Base-by-base conservation (phyloP, 2,329 filamentous ascomycete species). In the Colletotrichum sp. region DNA sequence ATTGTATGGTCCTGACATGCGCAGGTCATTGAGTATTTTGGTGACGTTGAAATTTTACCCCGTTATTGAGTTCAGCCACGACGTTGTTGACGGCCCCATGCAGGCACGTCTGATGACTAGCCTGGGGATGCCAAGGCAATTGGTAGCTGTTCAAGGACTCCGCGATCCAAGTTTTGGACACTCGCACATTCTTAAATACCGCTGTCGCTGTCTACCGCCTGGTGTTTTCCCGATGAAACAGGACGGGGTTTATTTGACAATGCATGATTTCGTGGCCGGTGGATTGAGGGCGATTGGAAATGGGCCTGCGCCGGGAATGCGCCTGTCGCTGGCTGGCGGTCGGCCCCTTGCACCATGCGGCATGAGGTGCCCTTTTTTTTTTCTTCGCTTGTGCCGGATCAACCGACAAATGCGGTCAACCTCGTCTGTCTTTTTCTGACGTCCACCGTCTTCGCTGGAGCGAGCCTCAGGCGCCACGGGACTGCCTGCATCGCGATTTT, bases 381-480 rank as follows among this genome's bases (percentile, higher is more conserved):
- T 24, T 24, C 24, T 60, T 60, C 71, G 66, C 66, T 55, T 76
- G 52, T 71, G 71, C 71, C 75, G 75, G 66, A 71, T 66, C 75
- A 76, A 75, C 71, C 71, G 74, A 76, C 71, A 66, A 63, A 69
- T 74, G 71, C 71, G 71, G 71, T 71, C 75, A 66, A 76, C 66
- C 59, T 75, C 70, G 59, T 62, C 52, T 75, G 74, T 65, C 60
- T 62, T 65, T 67, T 74, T 75, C 65, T 75, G 59, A 76, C 59
- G 59, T 75, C 66, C 52, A 36, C 69, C 60, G 55, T 64, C 57
- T 26, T 64, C 32, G 24, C 57, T 34, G 39, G 57, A 32, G 24
- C 55, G 16, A 62, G 44, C 55, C 16, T 59, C 36, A 30, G 59
- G 28, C 68, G 68, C 57, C n/a, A 63, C 55, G 18, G 59, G 59